Conservation (phyloP, 2,329 filamentous ascomycete species). For the Bipolaris oryzae region DNA sequence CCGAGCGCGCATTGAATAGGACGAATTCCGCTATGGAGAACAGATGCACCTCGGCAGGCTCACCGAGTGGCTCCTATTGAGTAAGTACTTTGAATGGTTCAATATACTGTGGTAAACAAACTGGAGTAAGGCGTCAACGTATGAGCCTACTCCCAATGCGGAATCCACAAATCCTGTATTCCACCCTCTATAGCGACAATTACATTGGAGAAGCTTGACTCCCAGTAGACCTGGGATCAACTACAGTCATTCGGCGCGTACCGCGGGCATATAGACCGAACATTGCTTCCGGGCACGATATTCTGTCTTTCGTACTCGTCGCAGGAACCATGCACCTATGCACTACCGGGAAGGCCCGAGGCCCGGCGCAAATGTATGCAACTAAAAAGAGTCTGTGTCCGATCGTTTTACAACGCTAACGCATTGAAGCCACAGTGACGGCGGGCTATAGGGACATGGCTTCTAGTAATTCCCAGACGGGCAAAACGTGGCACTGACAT, state of each 20-base stretch:
- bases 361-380: too few species aligned
- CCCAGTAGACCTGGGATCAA: neutral
- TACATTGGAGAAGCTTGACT: neutral
- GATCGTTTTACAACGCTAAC: too few species aligned
- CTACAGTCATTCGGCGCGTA: neutral
- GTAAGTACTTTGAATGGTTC: neutral
- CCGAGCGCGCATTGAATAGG: neutral
- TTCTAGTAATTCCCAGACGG: too few species aligned
- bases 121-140: neutral
- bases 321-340: neutral
- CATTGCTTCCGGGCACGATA: neutral
- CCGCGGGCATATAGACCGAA: neutral
- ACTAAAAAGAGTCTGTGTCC: too few species aligned
- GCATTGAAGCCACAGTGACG: too few species aligned
- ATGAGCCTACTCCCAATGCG: neutral
- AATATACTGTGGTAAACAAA: neutral
- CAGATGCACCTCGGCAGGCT: neutral
- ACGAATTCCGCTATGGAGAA: neutral
- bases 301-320: neutral
- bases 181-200: neutral
- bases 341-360: neutral
- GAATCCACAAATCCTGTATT: neutral
- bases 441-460: too few species aligned
- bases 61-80: neutral
- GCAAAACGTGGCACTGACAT: neutral